phyloP scores from a whole-genome alignment of 2,329 filamentous ascomycete species.

The Colletotrichum sp. region DNA sequence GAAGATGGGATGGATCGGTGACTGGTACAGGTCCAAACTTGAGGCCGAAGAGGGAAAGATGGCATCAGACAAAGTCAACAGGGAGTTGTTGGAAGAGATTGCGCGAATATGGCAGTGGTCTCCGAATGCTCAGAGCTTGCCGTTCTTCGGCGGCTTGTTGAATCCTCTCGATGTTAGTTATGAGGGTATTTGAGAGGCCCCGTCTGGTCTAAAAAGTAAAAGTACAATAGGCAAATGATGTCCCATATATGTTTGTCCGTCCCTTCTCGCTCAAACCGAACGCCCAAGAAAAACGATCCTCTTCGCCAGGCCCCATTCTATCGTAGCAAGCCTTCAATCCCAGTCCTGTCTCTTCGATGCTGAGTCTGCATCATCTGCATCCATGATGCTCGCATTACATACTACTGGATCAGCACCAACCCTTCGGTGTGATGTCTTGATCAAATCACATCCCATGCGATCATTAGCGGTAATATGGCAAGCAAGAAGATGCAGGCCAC shows the following conservation, averaged over 20 bases:
- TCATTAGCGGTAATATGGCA: constrained; percentile 5
- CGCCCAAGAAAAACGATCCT: not conserved
- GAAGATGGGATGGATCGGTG: constrained; percentile 4
- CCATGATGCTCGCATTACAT: not conserved
- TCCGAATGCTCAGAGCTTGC: not conserved
- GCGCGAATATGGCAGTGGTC: not conserved
- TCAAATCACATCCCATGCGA: constrained; percentile 3
- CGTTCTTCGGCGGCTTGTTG: not conserved
- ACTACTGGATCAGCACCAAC: not conserved
- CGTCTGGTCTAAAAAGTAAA: not conserved
- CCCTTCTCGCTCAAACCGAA: not conserved
- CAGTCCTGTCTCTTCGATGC: not conserved
- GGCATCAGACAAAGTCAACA: not conserved
- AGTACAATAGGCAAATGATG: not conserved
- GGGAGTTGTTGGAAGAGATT: constrained; percentile 4
- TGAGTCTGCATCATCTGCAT: not conserved
- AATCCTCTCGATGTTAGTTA: not conserved
- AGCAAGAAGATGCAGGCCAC: constrained; percentile 7
- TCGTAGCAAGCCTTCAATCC: not conserved
- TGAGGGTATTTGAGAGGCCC: not conserved
- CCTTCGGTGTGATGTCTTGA: not conserved
- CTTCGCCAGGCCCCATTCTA: not conserved
- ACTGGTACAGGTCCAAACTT: not conserved
- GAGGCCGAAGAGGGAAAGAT: not conserved
- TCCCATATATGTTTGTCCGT: not conserved